Conservation (phyloP, 2,329 filamentous ascomycete genomes). For the Cladophialophora immunda region DNA sequence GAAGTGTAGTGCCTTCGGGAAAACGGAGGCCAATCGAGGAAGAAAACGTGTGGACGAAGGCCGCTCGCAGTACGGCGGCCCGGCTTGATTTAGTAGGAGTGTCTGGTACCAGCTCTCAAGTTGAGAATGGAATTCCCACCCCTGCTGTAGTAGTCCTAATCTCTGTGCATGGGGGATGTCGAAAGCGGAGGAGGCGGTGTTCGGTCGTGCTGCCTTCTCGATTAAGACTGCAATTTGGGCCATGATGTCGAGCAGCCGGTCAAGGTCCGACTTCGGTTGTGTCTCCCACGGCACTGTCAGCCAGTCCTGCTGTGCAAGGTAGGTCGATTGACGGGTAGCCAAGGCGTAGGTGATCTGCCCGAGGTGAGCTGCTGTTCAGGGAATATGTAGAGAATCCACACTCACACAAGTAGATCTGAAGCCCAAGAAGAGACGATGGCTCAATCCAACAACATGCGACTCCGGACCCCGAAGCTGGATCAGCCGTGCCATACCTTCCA, state of each 20-base stretch:
- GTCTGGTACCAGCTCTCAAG: constrained; percentile 16
- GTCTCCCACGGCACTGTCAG: constrained; percentile 43
- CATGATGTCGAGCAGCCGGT: constrained; percentile 26
- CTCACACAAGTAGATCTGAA: constrained; percentile 41
- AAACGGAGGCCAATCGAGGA: constrained; percentile 4
- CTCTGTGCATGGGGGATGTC: background rate
- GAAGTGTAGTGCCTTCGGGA: constrained; percentile 23
- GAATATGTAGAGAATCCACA: background rate
- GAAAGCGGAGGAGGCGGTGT: background rate
- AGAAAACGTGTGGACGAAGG: constrained; percentile 7
- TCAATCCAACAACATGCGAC: constrained; percentile 44
- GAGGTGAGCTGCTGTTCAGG: constrained; percentile 9
- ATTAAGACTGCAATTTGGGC: constrained; percentile 20
- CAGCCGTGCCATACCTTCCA: constrained; percentile 33
- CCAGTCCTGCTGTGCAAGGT: constrained; percentile 44
- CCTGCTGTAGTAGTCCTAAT: constrained; percentile 4
- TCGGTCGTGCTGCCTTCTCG: constrained; percentile 8
- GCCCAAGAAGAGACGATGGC: constrained; percentile 46
- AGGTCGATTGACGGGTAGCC: constrained; percentile 40
- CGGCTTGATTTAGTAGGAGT: background rate
- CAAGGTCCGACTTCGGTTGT: constrained; percentile 38
- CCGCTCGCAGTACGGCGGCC: constrained; percentile 4
- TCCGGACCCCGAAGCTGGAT: constrained; percentile 46
- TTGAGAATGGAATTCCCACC: constrained; percentile 17
- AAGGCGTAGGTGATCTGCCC: constrained; percentile 43